Evolutionary conservation across 768 basidiomycete genomes (phyloP), one percentile per base, ranked within the genome.

Genomic region (Suillus ampliporus): DNA sequence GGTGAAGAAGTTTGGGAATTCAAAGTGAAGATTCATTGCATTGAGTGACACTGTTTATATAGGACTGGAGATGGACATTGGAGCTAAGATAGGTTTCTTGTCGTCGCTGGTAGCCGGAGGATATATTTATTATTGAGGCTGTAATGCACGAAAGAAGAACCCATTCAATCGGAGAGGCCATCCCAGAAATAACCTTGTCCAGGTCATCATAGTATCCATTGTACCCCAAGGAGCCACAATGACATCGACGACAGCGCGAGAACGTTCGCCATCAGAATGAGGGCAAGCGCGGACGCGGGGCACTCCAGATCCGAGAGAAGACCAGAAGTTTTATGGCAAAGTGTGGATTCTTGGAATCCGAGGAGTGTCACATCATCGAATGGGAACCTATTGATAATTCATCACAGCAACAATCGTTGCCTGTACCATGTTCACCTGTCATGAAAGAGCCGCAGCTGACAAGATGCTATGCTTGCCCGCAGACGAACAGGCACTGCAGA

Each of bases 11-110:
- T n/a, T 26, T 41, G 10, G 38, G n/a, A 47, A 57, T 5, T 40
- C 15, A 48, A 62, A 13, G 19, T 43, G 41, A 56, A 57, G 58
- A 17, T 21, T 26, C 35, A 34, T 47, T 37, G 21, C 23, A 40
- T 47, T 5, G 41, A 40, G 38, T 53, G 43, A n/a, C 54, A 58
- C 47, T 19, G 35, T 5, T 56, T 69, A 74, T 71, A 73, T 67
- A 74, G 40, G 15, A 28, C 35, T 61, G 28, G 13, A 54, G 53
- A 46, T 57, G 13, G 58, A 19, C 31, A 31, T 6, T 31, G 6
- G 31, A 31, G 41, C 38, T 43, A 31, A 26, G 35, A 14, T 31
- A 44, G 35, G 51, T 35, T 28, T 43, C 26, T 9, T 58, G 58
- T 19, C 44, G 19, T 21, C 52, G 28, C 48, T 23, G 34, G 38